Evolutionary conservation across 306 rosid genomes (phyloP).

Genomic region (Benincasa hispida): DNA sequence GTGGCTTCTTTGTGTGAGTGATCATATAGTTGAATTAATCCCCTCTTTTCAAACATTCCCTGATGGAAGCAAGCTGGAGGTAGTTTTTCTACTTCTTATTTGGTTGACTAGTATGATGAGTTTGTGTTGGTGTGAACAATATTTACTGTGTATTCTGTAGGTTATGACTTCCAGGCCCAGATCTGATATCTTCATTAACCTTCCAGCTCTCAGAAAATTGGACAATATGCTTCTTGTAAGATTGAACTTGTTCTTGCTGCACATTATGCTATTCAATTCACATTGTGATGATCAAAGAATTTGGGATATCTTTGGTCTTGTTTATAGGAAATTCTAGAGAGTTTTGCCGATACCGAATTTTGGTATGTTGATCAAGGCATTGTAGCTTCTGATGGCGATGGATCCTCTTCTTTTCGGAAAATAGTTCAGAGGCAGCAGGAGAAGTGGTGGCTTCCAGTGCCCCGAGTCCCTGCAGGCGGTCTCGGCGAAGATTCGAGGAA

Average conservation of each 20-base stretch:
- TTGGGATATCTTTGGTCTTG: not conserved
- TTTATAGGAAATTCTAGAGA: constrained; percentile 63
- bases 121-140: not conserved
- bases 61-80: constrained; percentile 43
- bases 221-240: constrained; percentile 47
- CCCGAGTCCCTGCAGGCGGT: constrained; percentile 72
- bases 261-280: not conserved
- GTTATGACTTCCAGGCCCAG: constrained; percentile 55
- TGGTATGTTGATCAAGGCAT: constrained; percentile 99
- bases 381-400: constrained; percentile 51
- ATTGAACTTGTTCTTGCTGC: not conserved
- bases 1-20: constrained; percentile 43
- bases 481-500: constrained; percentile 63
- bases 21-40: constrained; percentile 37
- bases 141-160: constrained; percentile 15
- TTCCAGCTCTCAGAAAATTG: constrained; percentile 40
- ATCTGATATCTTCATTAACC: constrained; percentile 39
- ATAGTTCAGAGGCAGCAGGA: constrained; percentile 76
- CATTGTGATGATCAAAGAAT: not conserved
- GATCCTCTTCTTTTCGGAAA: constrained; percentile 70
- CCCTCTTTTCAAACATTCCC: constrained; percentile 50
- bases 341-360: constrained; percentile 52
- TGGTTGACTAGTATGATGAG: not conserved
- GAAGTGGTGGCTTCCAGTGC: constrained; percentile 98
- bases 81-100: not conserved